Base-by-base conservation (phyloP, 495 filamentous ascomycete species). In the Penicillium verhagenii region DNA sequence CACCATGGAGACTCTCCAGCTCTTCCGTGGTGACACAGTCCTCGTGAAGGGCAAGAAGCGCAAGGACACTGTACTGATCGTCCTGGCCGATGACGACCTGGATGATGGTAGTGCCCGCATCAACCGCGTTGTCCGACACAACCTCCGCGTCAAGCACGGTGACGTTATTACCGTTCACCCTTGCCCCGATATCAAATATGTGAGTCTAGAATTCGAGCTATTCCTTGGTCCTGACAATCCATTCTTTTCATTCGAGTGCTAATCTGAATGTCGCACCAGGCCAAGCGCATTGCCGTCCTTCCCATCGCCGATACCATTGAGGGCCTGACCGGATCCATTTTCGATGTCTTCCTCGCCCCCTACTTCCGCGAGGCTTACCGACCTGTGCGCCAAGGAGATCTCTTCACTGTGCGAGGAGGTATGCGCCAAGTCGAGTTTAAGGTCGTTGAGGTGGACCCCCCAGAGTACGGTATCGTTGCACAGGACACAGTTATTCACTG, bases 111-210 rank as follows among this genome's bases (percentile, higher is more conserved):
- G 86, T 64, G 94, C 89, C 51, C 88, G 94, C 54, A 92, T 98
- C 73, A 98, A 98, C 82, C 91, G 94, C 67, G 95, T 96, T 55
- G 92, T 97, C 59, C 86, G 94, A 62, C 94, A 97, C 81, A 98
- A 98, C 74, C 85, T 98, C 40, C 89, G 94, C 25, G 94, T 98
- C 53, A 96, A 97, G 84, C 93, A 96, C 70, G 95, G 94, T 61
- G 94, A 98, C 71, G 86, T 97, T 60, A 86, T 97, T 66, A 96
- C 92, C 48, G 90, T 98, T 53, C 92, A 97, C 79, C 83, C 94
- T n/a, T 98, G 94, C 78, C 93, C 95, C n/a, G 94, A 98, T 71
- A 98, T 98, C 77, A 98, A 98, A 96, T 98, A 98, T 74, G 92
- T 97, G 76, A 69, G 91, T 72, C 14, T 50, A 13, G 16, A 13